A percentile compares a stretch with the other conserved stretches of the same genome.
Evolutionary conservation across 192 early-diverging fungal species (phyloP).

Genomic region (Umbelopsis sp.): DNA sequence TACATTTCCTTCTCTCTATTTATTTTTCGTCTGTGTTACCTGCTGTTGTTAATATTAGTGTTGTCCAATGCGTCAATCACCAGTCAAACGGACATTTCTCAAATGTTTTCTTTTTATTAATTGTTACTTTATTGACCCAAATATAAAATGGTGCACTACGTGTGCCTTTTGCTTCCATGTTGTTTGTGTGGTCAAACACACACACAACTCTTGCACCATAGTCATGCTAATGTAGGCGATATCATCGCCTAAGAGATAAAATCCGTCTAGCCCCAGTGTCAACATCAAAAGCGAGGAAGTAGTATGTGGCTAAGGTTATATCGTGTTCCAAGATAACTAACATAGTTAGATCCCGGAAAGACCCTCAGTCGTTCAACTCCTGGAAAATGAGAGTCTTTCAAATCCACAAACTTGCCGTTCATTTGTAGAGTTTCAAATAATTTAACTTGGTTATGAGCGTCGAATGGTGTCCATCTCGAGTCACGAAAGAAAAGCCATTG

Average conservation of each 20-base stretch:
- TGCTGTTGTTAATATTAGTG: no score
- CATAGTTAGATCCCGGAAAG: conserved; percentile 18
- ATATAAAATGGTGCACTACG: no score
- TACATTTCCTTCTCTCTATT: no score
- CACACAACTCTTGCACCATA: no score
- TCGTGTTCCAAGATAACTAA: conserved; percentile 18
- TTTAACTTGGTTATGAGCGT: conserved; percentile 14
- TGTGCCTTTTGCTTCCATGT: no score
- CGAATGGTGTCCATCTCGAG: conserved; percentile 14
- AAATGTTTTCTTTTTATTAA: no score
- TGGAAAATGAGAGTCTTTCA: conserved; percentile 21
- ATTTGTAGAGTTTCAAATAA: conserved; percentile 8
- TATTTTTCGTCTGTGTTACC: no score
- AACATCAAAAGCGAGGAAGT: neutral
- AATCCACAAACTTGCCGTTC: conserved; percentile 20
- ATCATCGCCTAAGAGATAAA: neutral
- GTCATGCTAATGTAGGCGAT: neutral
- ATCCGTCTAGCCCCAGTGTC: neutral
- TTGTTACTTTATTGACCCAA: no score
- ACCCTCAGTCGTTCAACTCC: conserved; percentile 10
- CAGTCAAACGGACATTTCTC: no score
- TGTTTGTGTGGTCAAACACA: no score
- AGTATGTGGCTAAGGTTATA: conserved; percentile 17
- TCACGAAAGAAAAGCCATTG: conserved; percentile 23
- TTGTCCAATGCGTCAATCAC: no score